A percentile compares a stretch with the other conserved stretches of the same genome.
phyloP scores from a whole-genome alignment of 2,329 filamentous ascomycete genomes.

The Sporothrix curviconia region DNA sequence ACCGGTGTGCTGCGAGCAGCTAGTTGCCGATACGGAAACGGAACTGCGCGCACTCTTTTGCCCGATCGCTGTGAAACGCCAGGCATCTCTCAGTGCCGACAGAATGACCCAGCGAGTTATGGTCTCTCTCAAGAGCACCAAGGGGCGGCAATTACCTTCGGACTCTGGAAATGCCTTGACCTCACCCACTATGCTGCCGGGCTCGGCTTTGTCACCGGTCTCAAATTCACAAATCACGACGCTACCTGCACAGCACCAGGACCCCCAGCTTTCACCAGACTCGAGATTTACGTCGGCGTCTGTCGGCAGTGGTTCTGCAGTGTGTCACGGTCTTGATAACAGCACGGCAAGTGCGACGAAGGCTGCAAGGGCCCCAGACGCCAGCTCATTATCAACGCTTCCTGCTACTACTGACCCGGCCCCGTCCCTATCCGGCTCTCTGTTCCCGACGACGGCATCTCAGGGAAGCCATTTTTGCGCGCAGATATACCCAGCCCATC shows the following conservation, averaged over 20 bases:
- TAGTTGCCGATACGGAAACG: slow-evolving; percentile 40
- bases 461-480: slow-evolving; percentile 48
- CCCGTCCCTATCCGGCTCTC: slow-evolving; percentile 23
- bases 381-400: no score
- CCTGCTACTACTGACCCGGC: background rate
- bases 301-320: no score
- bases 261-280: no score
- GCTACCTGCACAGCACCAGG: no score
- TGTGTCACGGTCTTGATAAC: no score
- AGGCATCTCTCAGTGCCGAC: slow-evolving; percentile 36
- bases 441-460: slow-evolving; percentile 43
- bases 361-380: no score
- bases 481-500: slow-evolving; percentile 30
- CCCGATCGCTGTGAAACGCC: slow-evolving; percentile 37
- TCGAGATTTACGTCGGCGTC: no score
- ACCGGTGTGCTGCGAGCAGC: slow-evolving; percentile 42
- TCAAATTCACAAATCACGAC: no score
- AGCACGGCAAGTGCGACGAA: no score
- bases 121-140: slow-evolving; percentile 21
- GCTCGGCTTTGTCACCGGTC: background rate
- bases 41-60: slow-evolving; percentile 47
- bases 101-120: slow-evolving; percentile 42
- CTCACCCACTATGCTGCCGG: background rate
- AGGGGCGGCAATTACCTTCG: background rate
- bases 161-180: background rate